phyloP scores from a whole-genome alignment of 805 yeast genomes.

The Candida pseudoglaebosa region DNA sequence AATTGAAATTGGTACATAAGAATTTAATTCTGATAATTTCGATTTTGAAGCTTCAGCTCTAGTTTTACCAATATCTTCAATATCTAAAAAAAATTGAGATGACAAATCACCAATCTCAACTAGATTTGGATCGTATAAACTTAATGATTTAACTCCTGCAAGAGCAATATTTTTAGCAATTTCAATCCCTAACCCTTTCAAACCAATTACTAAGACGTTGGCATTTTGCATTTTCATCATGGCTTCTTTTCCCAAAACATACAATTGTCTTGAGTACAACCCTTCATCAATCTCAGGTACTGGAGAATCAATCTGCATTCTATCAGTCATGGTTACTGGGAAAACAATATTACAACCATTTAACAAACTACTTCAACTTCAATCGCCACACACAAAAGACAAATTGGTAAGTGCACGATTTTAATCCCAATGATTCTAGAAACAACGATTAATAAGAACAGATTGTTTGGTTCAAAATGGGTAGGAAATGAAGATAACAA shows the following conservation, averaged over 20 bases:
- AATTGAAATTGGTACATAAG: constrained; percentile 82
- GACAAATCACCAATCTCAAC: constrained; percentile 72
- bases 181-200: constrained; percentile 91
- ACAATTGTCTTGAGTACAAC: constrained; percentile 92
- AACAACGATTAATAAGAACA: no score
- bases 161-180: constrained; percentile 94
- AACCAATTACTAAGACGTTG: constrained; percentile 85
- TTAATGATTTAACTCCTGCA: constrained; percentile 93
- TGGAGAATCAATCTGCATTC: constrained; percentile 43
- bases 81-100: constrained; percentile 79
- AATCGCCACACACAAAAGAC: neutral
- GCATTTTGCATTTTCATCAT: constrained; percentile 96
- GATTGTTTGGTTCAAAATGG: no score
- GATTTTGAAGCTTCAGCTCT: constrained; percentile 71
- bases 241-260: constrained; percentile 96
- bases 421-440: no score
- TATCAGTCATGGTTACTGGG: constrained; percentile 9
- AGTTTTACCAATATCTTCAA: constrained; percentile 68
- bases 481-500: no score
- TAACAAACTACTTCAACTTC: neutral
- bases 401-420: neutral
- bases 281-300: constrained; percentile 76
- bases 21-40: constrained; percentile 76
- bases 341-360: neutral
- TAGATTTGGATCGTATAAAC: constrained; percentile 76